These are phyloP conservation scores for Gaeumannomyces tritici DNA, from an alignment of 2,329 filamentous ascomycete genomes.

Conservation along the genomic window DNA sequence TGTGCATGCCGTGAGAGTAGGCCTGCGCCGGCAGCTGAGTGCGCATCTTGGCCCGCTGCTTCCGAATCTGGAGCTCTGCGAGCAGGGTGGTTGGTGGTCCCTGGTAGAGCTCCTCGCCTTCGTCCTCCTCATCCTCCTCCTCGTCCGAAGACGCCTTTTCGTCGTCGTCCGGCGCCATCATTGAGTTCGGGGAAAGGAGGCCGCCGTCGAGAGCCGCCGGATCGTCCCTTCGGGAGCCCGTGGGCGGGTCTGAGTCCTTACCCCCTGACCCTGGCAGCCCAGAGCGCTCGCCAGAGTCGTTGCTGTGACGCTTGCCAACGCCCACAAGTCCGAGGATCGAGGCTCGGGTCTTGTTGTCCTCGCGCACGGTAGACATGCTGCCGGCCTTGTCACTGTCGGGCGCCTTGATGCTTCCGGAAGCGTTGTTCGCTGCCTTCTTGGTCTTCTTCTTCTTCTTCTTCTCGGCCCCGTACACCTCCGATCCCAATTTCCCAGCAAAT, in stretches of 20 bases:
- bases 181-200: constrained; percentile 5
- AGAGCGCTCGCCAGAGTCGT: neutral
- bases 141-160: constrained; percentile 24
- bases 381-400: constrained; percentile 4
- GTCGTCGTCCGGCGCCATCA: constrained; percentile 17
- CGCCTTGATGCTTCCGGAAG: neutral
- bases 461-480: constrained; percentile 61
- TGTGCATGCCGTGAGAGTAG: constrained; percentile 72
- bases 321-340: constrained; percentile 40
- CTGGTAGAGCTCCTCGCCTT: constrained; percentile 42
- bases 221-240: neutral
- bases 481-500: constrained; percentile 65
- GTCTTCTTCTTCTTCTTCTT: constrained; percentile 35
- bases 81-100: constrained; percentile 82
- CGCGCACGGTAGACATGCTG: constrained; percentile 7
- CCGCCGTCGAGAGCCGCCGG: constrained; percentile 3
- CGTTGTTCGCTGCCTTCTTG: constrained; percentile 3
- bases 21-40: constrained; percentile 56
- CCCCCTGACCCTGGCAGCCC: neutral
- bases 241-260: neutral
- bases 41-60: constrained; percentile 75
- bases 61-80: constrained; percentile 84
- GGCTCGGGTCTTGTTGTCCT: constrained; percentile 24
- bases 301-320: constrained; percentile 1
- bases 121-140: constrained; percentile 32